Percentiles rank a stretch among this genome's conserved stretches.
Evolutionary conservation across 345 rosid species (phyloP).

Genomic region (Camelina sativa): DNA sequence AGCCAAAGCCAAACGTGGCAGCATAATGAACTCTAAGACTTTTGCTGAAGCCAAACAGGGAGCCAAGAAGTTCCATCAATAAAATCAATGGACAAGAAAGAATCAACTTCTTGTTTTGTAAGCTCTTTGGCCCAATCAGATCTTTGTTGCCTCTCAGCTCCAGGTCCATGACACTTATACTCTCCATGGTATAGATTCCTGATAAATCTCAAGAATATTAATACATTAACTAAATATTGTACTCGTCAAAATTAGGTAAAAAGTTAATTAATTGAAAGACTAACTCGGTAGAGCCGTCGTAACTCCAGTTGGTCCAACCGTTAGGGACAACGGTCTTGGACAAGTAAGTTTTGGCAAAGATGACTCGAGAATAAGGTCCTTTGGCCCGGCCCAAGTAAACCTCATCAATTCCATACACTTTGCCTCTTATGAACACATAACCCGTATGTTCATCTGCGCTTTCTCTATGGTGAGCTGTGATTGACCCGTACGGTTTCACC

Average conservation of each 20-base stretch:
- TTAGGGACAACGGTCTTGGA: constrained; percentile 68
- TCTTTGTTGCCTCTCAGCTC: constrained; percentile 53
- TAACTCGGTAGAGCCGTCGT: constrained; percentile 60
- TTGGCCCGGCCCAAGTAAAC: constrained; percentile 79
- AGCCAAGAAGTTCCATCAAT: constrained; percentile 83
- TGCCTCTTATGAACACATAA: constrained; percentile 70
- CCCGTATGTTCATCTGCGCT: constrained; percentile 57
- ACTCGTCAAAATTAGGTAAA: background rate
- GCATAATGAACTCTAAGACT: constrained; percentile 28
- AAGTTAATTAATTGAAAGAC: constrained; percentile 17
- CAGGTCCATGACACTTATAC: constrained; percentile 78
- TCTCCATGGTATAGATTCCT: constrained; percentile 74
- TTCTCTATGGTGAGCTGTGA: constrained; percentile 80
- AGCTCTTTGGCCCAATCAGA: constrained; percentile 73
- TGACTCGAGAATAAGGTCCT: constrained; percentile 71
- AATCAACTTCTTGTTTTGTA: constrained; percentile 60
- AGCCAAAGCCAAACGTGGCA: constrained; percentile 22
- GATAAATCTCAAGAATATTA: constrained; percentile 16
- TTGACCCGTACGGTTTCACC: constrained; percentile 69
- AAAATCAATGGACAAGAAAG: constrained; percentile 65
- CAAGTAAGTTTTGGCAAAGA: constrained; percentile 69
- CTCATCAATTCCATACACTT: constrained; percentile 68
- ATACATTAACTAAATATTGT: background rate
- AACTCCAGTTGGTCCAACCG: constrained; percentile 96
- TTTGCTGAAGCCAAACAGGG: constrained; percentile 56